Evolutionary conservation across 257 asterid species (phyloP), one percentile per base, ranked within the genome.

Genomic region (Solanum sejunctum): DNA sequence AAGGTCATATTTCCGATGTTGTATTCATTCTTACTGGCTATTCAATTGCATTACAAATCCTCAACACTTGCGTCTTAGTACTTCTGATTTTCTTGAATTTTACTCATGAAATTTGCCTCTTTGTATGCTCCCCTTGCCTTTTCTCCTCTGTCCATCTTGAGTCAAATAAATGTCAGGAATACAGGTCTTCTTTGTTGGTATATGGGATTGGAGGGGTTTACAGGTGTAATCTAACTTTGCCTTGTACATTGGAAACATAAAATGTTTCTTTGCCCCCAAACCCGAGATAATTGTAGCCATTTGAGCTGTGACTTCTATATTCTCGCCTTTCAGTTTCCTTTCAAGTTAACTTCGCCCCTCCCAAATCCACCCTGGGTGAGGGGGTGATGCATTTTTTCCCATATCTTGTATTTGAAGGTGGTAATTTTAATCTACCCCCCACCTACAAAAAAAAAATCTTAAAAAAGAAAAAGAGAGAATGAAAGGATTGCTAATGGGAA

Each of bases 1-100:
- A 87, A 92, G 96, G 99, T 96, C 41, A 80, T 80, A 16, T 83
- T 89, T 63, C 43, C 60, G 10, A 51, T 77, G 45, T 9, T 77
- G n/a, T 51, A 51, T 77, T 49, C 51, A 51, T 75, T 23, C 21
- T 77, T 51, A 11, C 47, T 51, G 43, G 47, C 82, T 75, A 75
- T 75, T 77, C 43, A 17, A 77, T 51, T 77, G 82, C 43, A 77
- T 51, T 77, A 16, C 82, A 77, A 26, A 51, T 77, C 45, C 82
- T 77, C 82, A 49, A 49, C 43, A 49, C 41, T 43, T 7, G 21
- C 8, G 36, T 49, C 8, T 75, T 75, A 0, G 58, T 75, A 58
- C 13, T 75, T 72, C 39, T 45, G 39, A 45, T 45, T 45, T 72
- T 75, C 43, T 75, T 45, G 58, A 75, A 49, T 21, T 75, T 73